Evolutionary conservation across 73 alveolate genomes (phyloP), one percentile per base, ranked within the genome.

Genomic region (Breviolum minutum): DNA sequence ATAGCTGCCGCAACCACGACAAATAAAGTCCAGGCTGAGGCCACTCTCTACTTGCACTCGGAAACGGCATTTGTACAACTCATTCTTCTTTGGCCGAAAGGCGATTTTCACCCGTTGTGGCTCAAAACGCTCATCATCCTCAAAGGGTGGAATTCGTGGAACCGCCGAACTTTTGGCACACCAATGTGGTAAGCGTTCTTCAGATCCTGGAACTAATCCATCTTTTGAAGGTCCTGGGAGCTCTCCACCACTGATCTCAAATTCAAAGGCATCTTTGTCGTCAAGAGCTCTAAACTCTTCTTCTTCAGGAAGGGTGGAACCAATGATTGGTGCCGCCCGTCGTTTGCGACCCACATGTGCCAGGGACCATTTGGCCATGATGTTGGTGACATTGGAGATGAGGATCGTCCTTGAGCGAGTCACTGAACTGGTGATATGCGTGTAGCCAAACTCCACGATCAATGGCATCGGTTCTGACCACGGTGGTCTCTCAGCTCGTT

Each of bases 1-100:
- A 61, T 77, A 94, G 99, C 99, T 94, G 32, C 99, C 99, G 26
- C 93, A 77, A 12, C 99, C 99, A 8, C 99, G 88, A 24, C 99
- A 94, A 32, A 94, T 79, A 70, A 94, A 94, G 83, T 94, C 99
- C 26, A 94, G 48, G 63, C 84, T 94, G 40, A 94, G 40, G 10
- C 99, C 99, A 16, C 20, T 79, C 91, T 94, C 93, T 13, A 94
- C 99, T 22, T 85, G 94, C 79, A 85, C 94, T 8, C 94, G 94
- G 94, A 85, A 85, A 6, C 94, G 94, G 94, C 94, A 85, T 63
- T 85, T 85, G 94, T 85, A 85, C 63, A 92, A 66, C 85, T 92
- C 97, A 66, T 92, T 92, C 89, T 92, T 92, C 89, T 92, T 92
- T 22, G 97, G 97, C 61, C 97, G 30, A 64, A 92, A 92, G 97